A percentile compares a stretch with the other conserved stretches of the same genome.
Evolutionary conservation across 2,329 filamentous ascomycete species (phyloP).

Genomic region (Monosporascus sp.): DNA sequence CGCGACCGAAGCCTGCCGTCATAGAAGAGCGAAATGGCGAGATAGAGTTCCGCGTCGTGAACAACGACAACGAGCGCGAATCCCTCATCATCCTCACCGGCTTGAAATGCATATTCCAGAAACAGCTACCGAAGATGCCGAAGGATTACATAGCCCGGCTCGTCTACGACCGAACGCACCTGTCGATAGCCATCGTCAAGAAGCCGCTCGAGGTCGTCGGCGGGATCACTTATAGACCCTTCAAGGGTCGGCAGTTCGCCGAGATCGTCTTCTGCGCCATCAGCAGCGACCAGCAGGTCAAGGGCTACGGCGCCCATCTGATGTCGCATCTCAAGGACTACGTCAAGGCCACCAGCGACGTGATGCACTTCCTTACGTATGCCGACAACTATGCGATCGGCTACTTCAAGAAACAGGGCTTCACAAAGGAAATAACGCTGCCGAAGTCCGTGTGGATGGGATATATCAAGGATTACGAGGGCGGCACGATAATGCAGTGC

Average conservation of each 20-base stretch:
- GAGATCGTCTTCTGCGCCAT: constrained; percentile 99
- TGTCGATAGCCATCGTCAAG: constrained; percentile 97
- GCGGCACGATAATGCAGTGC: constrained; percentile 98
- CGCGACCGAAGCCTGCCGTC: constrained; percentile 62
- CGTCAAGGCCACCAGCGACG: constrained; percentile 90
- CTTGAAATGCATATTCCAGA: constrained; percentile 96
- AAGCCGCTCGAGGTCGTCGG: constrained; percentile 93
- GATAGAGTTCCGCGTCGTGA: constrained; percentile 96
- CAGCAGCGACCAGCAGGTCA: constrained; percentile 95
- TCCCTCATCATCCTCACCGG: constrained; percentile 93
- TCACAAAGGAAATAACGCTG: constrained; percentile 96
- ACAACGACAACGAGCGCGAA: constrained; percentile 85
- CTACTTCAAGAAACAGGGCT: constrained; percentile 98
- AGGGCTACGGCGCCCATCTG: constrained; percentile 93
- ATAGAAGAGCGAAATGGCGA: constrained; percentile 90
- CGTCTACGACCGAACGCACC: constrained; percentile 92
- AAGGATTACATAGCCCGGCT: constrained; percentile 98
- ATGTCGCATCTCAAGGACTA: constrained; percentile 99
- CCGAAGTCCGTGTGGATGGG: constrained; percentile 94
- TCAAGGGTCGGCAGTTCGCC: constrained; percentile 86
- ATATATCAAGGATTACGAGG: constrained; percentile 99
- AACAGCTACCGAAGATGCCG: constrained; percentile 97
- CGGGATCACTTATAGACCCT: constrained; percentile 93
- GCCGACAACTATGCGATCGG: constrained; percentile 98
- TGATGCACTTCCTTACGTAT: constrained; percentile 98